Base-by-base conservation (phyloP, 306 rosid species). In the Trichosanthes cucumerina region DNA sequence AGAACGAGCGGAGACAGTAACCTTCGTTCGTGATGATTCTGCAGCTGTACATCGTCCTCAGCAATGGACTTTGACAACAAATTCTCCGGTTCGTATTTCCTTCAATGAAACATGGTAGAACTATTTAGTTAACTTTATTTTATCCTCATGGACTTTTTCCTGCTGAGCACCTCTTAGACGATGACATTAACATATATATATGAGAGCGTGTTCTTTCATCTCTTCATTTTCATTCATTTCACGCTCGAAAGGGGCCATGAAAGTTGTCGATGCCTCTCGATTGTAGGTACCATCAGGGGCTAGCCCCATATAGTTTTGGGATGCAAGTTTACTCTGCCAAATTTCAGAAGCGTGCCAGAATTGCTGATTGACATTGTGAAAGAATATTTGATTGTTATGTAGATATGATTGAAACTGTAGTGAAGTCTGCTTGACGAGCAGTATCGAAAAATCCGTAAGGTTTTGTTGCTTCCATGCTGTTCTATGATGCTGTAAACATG, bases 21-120 rank as follows among this genome's bases (percentile, higher is more conserved):
- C 96, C 69, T 95, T 90, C 75, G 78, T 90, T 69, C 79, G 82
- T 50, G 90, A 88, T 62, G 44, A 80, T 83, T 83, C 93, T 41
- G 85, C 71, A 33, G 65, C 81, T 76, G 81, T 82, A 50, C 85
- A 80, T 75, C 86, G 82, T 85, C 92, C 96, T 76, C 92, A 81
- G 59, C 85, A 83, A 80, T 95, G 96, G 98, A 89, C 87, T 71
- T 77, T 88, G 19, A 85, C 88, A 80, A 80, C 90, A 64, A 89
- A 88, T 86, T 53, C 68, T 83, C 91, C 76, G 76, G 76, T 71
- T 71, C 15, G 76, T 71, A 71, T 23, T 43, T 44, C 49, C 15
- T 62, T 36, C 28, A 19, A 36, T 9, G 47, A 38, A 36, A 34
- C 43, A 19, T 16, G 14, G 4, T 70, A 71, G 57, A 43, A 5